Percentiles rank a stretch among this genome's conserved stretches.
These are phyloP conservation scores for Stephania cephalantha DNA, from an alignment of 164 flowering plant species.

Conservation along the genomic window DNA sequence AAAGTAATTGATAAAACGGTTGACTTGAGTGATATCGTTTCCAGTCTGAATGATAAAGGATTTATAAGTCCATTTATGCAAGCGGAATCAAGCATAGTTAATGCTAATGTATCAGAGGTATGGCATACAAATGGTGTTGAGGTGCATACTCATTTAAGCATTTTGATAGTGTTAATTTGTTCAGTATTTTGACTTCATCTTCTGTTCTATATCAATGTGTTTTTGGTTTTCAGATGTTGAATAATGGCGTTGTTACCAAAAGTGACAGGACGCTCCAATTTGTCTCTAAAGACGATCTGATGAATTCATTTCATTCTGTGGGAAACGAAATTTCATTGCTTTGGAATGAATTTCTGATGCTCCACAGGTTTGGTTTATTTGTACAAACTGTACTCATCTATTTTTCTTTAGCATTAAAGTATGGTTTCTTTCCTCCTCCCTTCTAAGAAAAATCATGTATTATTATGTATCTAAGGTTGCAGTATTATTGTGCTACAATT, in stretches of 20 bases:
- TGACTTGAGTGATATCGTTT: conserved; percentile 48
- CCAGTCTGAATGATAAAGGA: conserved; percentile 30
- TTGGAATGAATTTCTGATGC: conserved; percentile 71
- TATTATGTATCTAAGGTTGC: background rate
- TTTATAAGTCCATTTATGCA: conserved; percentile 23
- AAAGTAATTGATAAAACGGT: conserved; percentile 51
- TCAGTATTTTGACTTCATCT: background rate
- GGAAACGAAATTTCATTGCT: conserved; percentile 59
- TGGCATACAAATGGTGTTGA: conserved; percentile 31
- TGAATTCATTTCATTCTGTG: conserved; percentile 37
- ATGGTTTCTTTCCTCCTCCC: too few species aligned
- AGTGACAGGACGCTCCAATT: conserved; percentile 34
- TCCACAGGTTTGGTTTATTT: conserved; percentile 66
- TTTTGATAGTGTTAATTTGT: background rate
- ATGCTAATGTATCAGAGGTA: conserved; percentile 26
- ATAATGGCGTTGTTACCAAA: conserved; percentile 29
- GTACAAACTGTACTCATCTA: background rate
- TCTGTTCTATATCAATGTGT: conserved; percentile 4
- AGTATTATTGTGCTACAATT: background rate
- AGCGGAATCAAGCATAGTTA: conserved; percentile 15
- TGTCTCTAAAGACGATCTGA: conserved; percentile 39
- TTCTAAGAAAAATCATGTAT: background rate
- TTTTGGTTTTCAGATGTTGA: conserved; percentile 37
- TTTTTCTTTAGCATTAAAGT: too few species aligned
- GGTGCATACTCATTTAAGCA: conserved; percentile 30